A percentile compares a stretch with the other conserved stretches of the same genome.
Conservation (phyloP, 768 basidiomycete genomes). For the Russula lepida region DNA sequence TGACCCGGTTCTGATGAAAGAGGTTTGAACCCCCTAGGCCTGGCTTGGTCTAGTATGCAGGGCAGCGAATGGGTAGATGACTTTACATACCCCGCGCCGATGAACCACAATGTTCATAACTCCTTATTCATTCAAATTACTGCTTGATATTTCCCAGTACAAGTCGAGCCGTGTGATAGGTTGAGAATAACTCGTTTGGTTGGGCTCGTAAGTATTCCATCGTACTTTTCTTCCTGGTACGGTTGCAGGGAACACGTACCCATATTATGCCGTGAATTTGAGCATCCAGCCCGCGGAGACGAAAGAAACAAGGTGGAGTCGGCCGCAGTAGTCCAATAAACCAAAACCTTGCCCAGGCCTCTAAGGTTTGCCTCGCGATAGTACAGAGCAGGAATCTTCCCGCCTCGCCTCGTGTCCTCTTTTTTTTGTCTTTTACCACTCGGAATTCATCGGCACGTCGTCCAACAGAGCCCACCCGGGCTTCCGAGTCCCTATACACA, state of each 20-base stretch:
- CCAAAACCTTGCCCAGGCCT: not conserved
- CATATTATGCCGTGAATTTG: not conserved
- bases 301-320: not conserved
- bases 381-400: not conserved
- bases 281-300: not conserved
- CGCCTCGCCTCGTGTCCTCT: not conserved
- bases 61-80: not conserved
- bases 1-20: conserved; percentile 14
- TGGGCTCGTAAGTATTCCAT: not conserved
- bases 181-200: not conserved
- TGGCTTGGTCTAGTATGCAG: not conserved
- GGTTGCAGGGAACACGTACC: not conserved
- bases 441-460: not conserved
- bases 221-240: not conserved
- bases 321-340: not conserved
- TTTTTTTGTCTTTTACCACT: not conserved
- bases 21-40: not conserved
- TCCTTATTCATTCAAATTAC: not conserved
- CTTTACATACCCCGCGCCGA: not conserved
- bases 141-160: not conserved
- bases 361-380: no score
- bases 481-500: no score
- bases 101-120: not conserved
- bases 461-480: not conserved
- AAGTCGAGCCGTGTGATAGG: not conserved